phyloP scores from a whole-genome alignment of 1,139 yeast species.

The Zhuliangozyma parablackwelliae region DNA sequence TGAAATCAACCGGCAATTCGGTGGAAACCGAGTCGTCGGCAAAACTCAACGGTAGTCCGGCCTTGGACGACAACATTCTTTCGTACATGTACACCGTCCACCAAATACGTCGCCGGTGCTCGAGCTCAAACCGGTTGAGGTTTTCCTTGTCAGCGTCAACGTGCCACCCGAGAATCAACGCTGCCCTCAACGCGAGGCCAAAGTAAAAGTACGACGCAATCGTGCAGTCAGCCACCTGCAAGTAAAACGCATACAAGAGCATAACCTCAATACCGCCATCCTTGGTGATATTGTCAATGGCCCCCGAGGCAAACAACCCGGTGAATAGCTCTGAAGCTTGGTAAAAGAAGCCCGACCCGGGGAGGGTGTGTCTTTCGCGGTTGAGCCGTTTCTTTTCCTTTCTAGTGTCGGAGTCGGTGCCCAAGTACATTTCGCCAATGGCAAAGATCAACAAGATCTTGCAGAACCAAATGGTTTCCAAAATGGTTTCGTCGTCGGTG shows the following conservation, averaged over 20 bases:
- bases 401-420: constrained; percentile 53
- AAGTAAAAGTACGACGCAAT: constrained; percentile 78
- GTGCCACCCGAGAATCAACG: constrained; percentile 76
- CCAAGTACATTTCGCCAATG: constrained; percentile 80
- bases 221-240: constrained; percentile 83
- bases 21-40: constrained; percentile 78
- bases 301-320: constrained; percentile 73
- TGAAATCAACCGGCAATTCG: constrained; percentile 70
- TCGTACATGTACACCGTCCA: constrained; percentile 93
- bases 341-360: constrained; percentile 73
- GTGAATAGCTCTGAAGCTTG: constrained; percentile 75
- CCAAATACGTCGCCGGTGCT: constrained; percentile 80
- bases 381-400: constrained; percentile 14
- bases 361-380: constrained; percentile 40
- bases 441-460: constrained; percentile 73
- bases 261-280: constrained; percentile 83
- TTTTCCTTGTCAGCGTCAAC: constrained; percentile 73
- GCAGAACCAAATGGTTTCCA: constrained; percentile 79
- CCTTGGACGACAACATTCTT: constrained; percentile 79
- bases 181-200: constrained; percentile 73
- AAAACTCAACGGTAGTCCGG: constrained; percentile 75
- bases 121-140: constrained; percentile 61
- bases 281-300: constrained; percentile 68
- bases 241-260: constrained; percentile 70
- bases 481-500: constrained; percentile 52